Base-by-base conservation (phyloP, 129 eudicot genomes). In the Pittosporum tobira region DNA sequence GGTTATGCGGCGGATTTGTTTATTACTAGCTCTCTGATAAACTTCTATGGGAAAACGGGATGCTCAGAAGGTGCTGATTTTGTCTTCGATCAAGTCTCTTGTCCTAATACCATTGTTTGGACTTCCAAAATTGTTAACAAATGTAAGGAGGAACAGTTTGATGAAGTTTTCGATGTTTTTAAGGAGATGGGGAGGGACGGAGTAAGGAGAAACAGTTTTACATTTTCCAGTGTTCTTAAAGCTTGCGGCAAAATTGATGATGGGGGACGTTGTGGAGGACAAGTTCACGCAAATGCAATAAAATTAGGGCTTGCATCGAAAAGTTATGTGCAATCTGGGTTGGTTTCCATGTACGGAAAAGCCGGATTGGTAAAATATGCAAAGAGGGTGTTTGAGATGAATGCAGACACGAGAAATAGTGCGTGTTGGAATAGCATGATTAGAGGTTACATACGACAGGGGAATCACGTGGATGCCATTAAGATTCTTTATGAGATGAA, bases 371-470 rank as follows among this genome's bases (percentile, higher is more conserved):
- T 89, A 45, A 51, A 34, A 31, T 83, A 85, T 67, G 97, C 93
- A 1, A 68, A 70, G 50, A 83, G 69, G 62, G 82, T 59, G 30
- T 82, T 82, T 66, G 57, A 75, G 57, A 71, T 67, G 56, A 62
- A 62, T 18, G 65, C 34, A 28, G 67, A 57, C 6, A 34, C 29
- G 66, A 74, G 82, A 52, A 84, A 68, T 37, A 43, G 10, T 52
- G 89, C 87, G 0, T 84, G 84, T 70, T 88, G 84, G 94, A 84
- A 80, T 52, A 79, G 94, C 22, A 75, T 88, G 90, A 53, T 84
- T 63, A 67, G 60, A 27, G 77, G 77, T 61, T 84, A 49, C 25
- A 73, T 79, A 55, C 74, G 64, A 15, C 63, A 84, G 54, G 96
- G 94, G 15, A 57, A 68, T 24, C 69, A 51, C 63, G 47, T 78